Base-by-base conservation (phyloP, 2,329 filamentous ascomycete species). In the Parasarocladium wereldwijsianum region DNA sequence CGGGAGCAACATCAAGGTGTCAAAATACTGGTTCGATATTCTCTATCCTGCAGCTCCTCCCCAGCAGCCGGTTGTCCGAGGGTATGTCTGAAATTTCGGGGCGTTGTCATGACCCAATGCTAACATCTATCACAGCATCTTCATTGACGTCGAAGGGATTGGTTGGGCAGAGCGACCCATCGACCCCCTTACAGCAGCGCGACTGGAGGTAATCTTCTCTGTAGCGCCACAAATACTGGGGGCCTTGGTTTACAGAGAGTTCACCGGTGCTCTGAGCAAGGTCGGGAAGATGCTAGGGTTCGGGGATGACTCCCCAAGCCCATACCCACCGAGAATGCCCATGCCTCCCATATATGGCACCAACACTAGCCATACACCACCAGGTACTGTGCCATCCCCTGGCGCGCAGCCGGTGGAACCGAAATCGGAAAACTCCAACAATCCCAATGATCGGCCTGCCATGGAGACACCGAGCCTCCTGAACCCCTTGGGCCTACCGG, bases 11-110 rank as follows among this genome's bases (percentile, higher is more conserved):
- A 56, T 70, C 28, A 55, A 53, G 21, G 36, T 75, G 17, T 56
- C 55, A 19, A 61, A 61, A 33, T 58, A 54, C 29, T 77, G 71
- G 73, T 54, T 80, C 17, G 64, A 76, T 23, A 54, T 76, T 16
- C 60, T 71, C 29, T 78, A 68, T 37, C 75, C 75, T 1, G 49
- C 52, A 24, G 54, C 52, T 20, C 67, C 73, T 24, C 72, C 75
- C 2, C 71, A 74, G 5, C 62, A 60, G 32, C 74, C 69, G 33
- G 57, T 64, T 35, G 62, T 69, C 34, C 63, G 62, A 28, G 74
- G 72, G 74, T 78, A 62, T 39, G 58, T 43, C 38, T 33, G 30
- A 12, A 14, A n/a, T 17, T 6, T 4, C 7, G 15, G n/a, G 7
- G 10, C 1, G n/a, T 3, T 5, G 17, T 4, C 12, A 5, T 14